Conservation (phyloP, 306 rosid genomes). For the Bauhinia variegata region DNA sequence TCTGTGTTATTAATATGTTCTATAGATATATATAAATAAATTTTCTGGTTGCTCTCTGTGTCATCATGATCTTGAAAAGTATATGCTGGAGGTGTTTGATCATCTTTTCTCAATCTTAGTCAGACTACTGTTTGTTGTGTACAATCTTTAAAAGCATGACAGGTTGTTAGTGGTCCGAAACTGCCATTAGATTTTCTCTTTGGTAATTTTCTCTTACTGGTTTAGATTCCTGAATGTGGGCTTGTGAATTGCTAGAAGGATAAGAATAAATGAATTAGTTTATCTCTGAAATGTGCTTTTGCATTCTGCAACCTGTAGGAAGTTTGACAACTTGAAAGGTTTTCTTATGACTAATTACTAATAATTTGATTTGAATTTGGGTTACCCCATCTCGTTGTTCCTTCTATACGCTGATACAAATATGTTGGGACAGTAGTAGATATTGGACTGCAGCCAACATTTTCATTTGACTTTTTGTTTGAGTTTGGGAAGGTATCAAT, state of each 20-base stretch:
- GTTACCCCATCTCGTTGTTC: no score
- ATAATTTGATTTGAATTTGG: constrained; percentile 1
- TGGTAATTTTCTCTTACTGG: neutral
- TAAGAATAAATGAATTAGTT: neutral
- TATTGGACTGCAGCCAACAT: constrained; percentile 20
- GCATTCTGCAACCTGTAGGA: neutral
- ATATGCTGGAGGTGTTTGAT: no score
- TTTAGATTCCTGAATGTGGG: neutral
- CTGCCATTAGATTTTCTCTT: neutral
- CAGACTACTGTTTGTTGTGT: no score
- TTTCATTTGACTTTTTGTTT: neutral
- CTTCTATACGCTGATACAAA: neutral
- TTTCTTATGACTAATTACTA: neutral
- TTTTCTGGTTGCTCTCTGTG: constrained; percentile 16
- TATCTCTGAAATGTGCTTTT: neutral
- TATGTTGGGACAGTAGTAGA: constrained; percentile 3
- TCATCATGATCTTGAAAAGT: constrained; percentile 15
- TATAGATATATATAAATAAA: no score
- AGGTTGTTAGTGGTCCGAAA: no score
- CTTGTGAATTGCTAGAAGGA: neutral
- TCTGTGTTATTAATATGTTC: constrained; percentile 5
- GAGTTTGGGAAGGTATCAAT: neutral
- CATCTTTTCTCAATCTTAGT: no score
- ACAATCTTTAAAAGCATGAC: no score
- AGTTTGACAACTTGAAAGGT: no score